Conservation (phyloP, 139 green algal species). For the Chlamydomonas asymmetrica region DNA sequence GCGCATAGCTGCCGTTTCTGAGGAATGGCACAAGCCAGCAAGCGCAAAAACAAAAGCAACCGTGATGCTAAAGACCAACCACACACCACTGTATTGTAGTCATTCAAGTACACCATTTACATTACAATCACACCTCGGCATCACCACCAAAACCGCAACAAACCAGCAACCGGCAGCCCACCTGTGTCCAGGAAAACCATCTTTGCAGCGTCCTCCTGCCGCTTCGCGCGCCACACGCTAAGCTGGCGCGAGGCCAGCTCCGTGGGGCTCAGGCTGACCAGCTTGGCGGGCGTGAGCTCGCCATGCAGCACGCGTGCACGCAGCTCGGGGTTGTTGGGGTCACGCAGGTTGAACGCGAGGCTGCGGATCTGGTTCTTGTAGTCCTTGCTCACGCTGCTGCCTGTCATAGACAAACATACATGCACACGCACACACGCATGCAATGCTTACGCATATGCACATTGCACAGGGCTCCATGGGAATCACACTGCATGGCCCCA, state of each 20-base stretch:
- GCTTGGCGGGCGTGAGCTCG: conserved; percentile 41
- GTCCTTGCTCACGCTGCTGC: conserved; percentile 54
- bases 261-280: conserved; percentile 56
- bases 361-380: conserved; percentile 87
- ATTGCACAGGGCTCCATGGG: no score
- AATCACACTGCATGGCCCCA: neutral
- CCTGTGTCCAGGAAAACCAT: conserved; percentile 74
- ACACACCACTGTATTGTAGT: neutral
- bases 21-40: neutral
- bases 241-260: conserved; percentile 71
- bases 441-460: no score
- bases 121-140: neutral
- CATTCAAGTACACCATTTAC: no score
- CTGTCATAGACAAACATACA: no score
- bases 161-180: neutral
- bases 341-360: conserved; percentile 87
- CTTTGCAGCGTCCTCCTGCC: conserved; percentile 73
- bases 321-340: conserved; percentile 74
- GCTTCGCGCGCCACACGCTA: conserved; percentile 68
- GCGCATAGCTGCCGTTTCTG: conserved; percentile 59
- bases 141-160: neutral
- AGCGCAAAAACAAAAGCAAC: neutral
- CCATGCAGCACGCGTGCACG: conserved; percentile 60
- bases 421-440: no score
- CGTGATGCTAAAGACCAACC: neutral